These are phyloP conservation scores for Eucalyptus pauciflora DNA, from an alignment of 345 rosid species.

Conservation along the genomic window DNA sequence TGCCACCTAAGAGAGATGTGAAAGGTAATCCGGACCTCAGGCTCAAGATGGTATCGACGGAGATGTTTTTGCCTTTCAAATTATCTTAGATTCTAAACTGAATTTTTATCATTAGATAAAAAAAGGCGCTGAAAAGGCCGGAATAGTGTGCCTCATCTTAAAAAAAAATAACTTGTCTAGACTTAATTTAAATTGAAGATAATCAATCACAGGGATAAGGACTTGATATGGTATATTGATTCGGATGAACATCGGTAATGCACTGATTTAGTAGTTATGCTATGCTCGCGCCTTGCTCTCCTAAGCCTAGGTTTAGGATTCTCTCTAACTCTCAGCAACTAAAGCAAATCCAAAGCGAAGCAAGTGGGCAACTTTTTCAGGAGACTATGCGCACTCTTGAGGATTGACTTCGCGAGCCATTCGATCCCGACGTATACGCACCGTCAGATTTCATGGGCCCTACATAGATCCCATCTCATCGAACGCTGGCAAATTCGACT, in stretches of 20 bases:
- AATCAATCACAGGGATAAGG: too few relatives aligned
- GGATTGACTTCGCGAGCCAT: background rate
- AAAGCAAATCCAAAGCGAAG: background rate
- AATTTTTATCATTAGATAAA: background rate
- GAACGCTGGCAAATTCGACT: background rate
- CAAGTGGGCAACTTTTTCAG: background rate
- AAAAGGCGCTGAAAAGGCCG: accelerated
- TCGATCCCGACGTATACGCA: background rate
- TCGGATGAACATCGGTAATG: accelerated
- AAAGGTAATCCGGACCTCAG: background rate
- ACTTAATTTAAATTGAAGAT: background rate
- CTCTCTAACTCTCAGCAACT: background rate
- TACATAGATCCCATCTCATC: background rate
- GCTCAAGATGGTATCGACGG: background rate
- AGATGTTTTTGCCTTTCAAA: background rate
- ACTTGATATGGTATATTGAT: background rate
- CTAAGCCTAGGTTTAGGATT: background rate
- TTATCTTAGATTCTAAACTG: background rate
- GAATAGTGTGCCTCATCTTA: background rate
- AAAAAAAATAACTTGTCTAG: background rate
- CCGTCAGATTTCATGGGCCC: too few relatives aligned
- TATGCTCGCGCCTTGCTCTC: background rate
- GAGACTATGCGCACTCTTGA: background rate
- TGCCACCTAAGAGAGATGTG: background rate
- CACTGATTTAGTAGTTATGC: background rate